These are phyloP conservation scores for Lentinula raphanica DNA, from an alignment of 768 basidiomycete species.

Conservation along the genomic window DNA sequence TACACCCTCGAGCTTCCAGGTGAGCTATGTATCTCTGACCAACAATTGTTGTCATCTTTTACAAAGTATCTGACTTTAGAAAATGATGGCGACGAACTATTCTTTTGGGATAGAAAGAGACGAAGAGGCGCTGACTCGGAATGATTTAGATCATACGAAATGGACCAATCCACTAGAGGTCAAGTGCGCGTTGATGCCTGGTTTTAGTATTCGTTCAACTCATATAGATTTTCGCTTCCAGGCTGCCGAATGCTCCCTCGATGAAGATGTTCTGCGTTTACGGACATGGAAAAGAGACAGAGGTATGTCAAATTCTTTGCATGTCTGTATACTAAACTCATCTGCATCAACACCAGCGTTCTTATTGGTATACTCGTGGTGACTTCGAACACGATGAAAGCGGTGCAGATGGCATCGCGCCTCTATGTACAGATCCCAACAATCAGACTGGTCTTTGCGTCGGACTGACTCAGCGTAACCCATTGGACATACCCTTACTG, in stretches of 20 bases:
- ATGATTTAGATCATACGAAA: conserved; percentile 71
- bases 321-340: not conserved
- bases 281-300: conserved; percentile 94
- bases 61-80: conserved; percentile 30
- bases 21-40: conserved; percentile 21
- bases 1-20: conserved; percentile 80
- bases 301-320: conserved; percentile 47
- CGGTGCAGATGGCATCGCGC: conserved; percentile 36
- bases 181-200: conserved; percentile 34
- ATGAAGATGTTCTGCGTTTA: conserved; percentile 93
- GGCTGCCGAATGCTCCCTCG: conserved; percentile 83
- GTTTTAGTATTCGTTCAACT: not conserved
- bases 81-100: conserved; percentile 82
- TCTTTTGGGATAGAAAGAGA: conserved; percentile 85
- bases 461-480: conserved; percentile 27
- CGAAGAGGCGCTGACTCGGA: conserved; percentile 53
- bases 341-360: too few relatives aligned
- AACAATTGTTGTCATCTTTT: not conserved
- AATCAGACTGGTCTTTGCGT: not conserved
- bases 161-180: conserved; percentile 92
- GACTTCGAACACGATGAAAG: conserved; percentile 63
- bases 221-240: conserved; percentile 19
- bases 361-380: conserved; percentile 63
- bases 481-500: conserved; percentile 49
- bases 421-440: conserved; percentile 40